Base-by-base conservation (phyloP, 192 early-diverging fungal species). In the Backusella mclennaniae region DNA sequence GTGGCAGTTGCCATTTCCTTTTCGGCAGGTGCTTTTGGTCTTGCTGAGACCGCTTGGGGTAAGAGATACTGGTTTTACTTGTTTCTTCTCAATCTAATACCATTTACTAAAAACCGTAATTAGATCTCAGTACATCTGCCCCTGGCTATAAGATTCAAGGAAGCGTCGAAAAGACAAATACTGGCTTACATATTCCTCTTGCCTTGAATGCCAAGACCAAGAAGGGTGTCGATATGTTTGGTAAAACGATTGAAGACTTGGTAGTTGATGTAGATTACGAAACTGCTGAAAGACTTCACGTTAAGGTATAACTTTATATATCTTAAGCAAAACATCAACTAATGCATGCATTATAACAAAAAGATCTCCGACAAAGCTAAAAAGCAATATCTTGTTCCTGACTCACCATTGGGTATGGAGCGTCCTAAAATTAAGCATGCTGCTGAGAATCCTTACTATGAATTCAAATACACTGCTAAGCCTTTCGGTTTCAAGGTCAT, bases 181-280 rank as follows among this genome's bases (percentile, higher is more conserved):
- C 71, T 3, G 77, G 77, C 4, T 14, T 78, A 21, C 71, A 72
- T 9, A 66, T 78, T 36, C 77, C 77, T 41, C 66, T 78, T 17
- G 26, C 38, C 11, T 49, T 78, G 6, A 72, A 72, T 33, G 15
- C 49, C 15, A 46, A 49, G 3, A 59, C 39, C 29, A 42, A 52
- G 35, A 73, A 49, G 29, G 73, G 73, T 66, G 33, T 52, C 4
- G 72, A 79, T 59, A 41, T 59, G 0, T 90, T 82, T 71, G 90
- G 90, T 35, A 73, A 74, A 26, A 86, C 87, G 29, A 83, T 88
- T 35, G 9, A 69, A 15, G 66, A 75, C 8, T 78, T 91, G 12
- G 66, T 42, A 6, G 86, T 90, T 29, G 66, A 79, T 35, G 85
- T 90, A 6, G 80, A 82, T 6, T 88, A 82, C 73, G 90, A 90